These are phyloP conservation scores for Rhodosorus marinus DNA, from an alignment of 23 red algal species.

Conservation along the genomic window DNA sequence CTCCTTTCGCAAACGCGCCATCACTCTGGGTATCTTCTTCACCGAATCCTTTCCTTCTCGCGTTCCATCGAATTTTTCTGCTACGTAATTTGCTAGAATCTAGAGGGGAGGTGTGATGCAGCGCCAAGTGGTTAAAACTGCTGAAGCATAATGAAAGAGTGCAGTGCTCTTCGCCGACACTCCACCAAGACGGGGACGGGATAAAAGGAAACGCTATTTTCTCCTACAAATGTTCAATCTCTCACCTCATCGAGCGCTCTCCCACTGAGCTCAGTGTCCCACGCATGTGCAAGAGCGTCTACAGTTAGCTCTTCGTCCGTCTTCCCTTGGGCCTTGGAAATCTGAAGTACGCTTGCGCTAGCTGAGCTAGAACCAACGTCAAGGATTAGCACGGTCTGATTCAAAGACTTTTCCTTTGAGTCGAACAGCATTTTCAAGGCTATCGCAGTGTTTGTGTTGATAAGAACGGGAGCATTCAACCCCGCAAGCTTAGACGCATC, in stretches of 20 bases:
- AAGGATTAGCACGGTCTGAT: conserved; percentile 63
- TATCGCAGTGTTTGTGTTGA: conserved; percentile 59
- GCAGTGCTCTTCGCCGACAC: too few species aligned
- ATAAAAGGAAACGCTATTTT: too few species aligned
- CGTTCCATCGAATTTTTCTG: conserved; percentile 32
- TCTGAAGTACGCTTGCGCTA: conserved; percentile 41
- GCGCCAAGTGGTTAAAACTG: too few species aligned
- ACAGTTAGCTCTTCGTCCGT: conserved; percentile 13
- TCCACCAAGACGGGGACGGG: too few species aligned
- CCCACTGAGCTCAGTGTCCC: conserved; percentile 40
- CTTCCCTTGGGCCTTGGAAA: conserved; percentile 31
- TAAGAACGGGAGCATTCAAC: conserved; percentile 48
- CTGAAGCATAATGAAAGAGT: too few species aligned
- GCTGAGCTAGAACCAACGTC: conserved; percentile 57
- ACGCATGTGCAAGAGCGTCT: conserved; percentile 57
- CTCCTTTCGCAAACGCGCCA: conserved; percentile 59
- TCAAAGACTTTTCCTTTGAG: conserved; percentile 27
- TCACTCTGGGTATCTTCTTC: conserved; percentile 31
- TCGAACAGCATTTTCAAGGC: conserved; percentile 74
- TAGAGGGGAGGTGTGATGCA: too few species aligned
- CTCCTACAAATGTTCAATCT: too few species aligned
- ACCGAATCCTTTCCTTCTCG: conserved; percentile 9
- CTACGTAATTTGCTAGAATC: conserved; percentile 26
- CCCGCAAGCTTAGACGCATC: conserved; percentile 49
- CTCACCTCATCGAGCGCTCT: conserved; percentile 35